A percentile compares a stretch with the other conserved stretches of the same genome.
Conservation (phyloP, 1,139 yeast species). For the Diutina siamensis region DNA sequence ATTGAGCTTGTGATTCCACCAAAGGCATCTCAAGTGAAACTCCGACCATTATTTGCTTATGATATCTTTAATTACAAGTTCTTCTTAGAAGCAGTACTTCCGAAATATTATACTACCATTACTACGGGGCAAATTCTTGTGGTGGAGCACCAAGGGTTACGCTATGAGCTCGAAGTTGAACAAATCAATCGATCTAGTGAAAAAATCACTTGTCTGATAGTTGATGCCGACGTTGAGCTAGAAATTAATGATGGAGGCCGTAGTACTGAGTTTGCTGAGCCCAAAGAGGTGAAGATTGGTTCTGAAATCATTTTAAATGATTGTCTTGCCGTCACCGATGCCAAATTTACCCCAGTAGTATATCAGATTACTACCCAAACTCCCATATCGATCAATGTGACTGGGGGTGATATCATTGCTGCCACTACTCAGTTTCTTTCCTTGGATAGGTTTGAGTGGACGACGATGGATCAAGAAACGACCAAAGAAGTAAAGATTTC, state of each 20-base stretch:
- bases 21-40: neutral
- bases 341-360: neutral
- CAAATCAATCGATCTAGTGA: neutral
- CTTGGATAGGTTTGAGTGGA: constrained; percentile 1
- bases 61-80: constrained; percentile 5
- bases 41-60: neutral
- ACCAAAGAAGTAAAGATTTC: neutral
- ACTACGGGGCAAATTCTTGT: neutral
- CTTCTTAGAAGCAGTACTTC: constrained; percentile 2
- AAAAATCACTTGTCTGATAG: neutral
- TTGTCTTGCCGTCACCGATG: neutral
- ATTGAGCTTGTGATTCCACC: neutral
- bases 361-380: neutral
- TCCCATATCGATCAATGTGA: neutral
- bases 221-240: constrained; percentile 2
- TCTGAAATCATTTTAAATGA: neutral
- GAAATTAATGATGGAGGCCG: constrained; percentile 4
- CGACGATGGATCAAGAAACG: neutral
- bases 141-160: constrained; percentile 2
- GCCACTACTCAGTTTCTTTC: neutral
- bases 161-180: constrained; percentile 2
- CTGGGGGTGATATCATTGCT: neutral
- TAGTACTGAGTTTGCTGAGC: neutral
- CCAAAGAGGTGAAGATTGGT: neutral
- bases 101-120: constrained; percentile 1